These are phyloP conservation scores for Curvularia verruculosa DNA, from an alignment of 2,329 filamentous ascomycete species.

Conservation along the genomic window DNA sequence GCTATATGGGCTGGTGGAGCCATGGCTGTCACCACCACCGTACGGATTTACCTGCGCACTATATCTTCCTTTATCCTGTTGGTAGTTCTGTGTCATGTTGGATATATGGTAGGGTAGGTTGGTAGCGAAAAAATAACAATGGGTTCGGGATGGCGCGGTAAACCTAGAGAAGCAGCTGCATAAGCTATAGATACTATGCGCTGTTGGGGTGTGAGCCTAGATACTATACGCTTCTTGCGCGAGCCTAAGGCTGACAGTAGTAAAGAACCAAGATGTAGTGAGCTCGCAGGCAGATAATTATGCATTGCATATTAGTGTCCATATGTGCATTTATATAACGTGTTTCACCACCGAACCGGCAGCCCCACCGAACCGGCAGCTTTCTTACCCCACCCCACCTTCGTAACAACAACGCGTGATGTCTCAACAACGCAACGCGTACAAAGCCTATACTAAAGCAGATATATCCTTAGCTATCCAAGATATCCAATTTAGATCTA, in stretches of 20 bases:
- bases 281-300: background rate
- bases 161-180: conserved; percentile 27
- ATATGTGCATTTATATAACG: too few relatives aligned
- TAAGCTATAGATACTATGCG: conserved; percentile 36
- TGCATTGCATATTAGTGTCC: too few relatives aligned
- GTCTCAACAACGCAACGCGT: conserved; percentile 9
- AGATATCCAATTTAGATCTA: background rate
- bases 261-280: conserved; percentile 9
- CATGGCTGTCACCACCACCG: conserved; percentile 42
- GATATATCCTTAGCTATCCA: conserved; percentile 9
- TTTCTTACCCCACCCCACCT: too few relatives aligned
- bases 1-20: conserved; percentile 40
- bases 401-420: background rate
- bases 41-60: conserved; percentile 46
- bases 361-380: too few relatives aligned
- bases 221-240: conserved; percentile 1
- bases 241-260: conserved; percentile 8
- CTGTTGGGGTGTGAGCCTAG: conserved; percentile 15
- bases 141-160: conserved; percentile 28
- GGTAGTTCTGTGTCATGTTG: conserved; percentile 55
- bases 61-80: conserved; percentile 51
- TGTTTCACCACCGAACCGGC: too few relatives aligned
- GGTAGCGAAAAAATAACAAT: conserved; percentile 13
- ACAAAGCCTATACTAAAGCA: conserved; percentile 5
- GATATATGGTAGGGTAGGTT: conserved; percentile 15